Base-by-base conservation (phyloP, 257 asterid species). In the Ligustrum vulgare region DNA sequence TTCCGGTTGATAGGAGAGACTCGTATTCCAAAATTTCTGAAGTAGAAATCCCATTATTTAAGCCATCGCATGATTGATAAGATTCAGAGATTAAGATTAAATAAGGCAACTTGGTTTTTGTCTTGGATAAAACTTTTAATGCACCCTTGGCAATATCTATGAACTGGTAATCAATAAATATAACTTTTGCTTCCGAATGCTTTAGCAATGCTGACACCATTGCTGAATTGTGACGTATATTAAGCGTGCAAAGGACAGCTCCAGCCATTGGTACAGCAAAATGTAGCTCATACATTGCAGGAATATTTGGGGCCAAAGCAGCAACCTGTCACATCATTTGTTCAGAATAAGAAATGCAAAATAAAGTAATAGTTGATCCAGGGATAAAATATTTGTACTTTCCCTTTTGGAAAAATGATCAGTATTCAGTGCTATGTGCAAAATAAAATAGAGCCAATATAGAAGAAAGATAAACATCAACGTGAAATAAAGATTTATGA, bases 191-290 rank as follows among this genome's bases (percentile, higher is more conserved):
- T 35, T 49, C 60, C 2, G 79, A 75, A 35, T 75, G 79, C 33
- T 47, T 67, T 47, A 75, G 79, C 54, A 75, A 67, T 5, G 20
- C 28, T 15, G 79, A 67, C 10, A 75, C 69, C 79, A 75, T 67
- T 33, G 73, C n/a, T 35, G 79, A 47, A 69, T 75, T 22, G 39
- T 75, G 79, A 11, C 73, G 79, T 49, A 67, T 39, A 36, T 75
- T 75, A 35, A 75, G 79, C 8, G 79, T 67, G 56, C 79, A 75
- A 23, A 75, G 79, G 73, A 75, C 79, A 1, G 73, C 73, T 20
- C 79, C 79, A 49, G 73, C 79, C 79, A 75, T 75, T 49, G 79
- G 79, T 47, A 49, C 79, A 18, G 79, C 79, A 67, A 75, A 75
- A 49, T 75, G 79, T 67, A 75, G 73, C 73, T 75, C 79, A 35